Evolutionary conservation across 768 basidiomycete genomes (phyloP).

Genomic region (Xerocomellus amylosporus): DNA sequence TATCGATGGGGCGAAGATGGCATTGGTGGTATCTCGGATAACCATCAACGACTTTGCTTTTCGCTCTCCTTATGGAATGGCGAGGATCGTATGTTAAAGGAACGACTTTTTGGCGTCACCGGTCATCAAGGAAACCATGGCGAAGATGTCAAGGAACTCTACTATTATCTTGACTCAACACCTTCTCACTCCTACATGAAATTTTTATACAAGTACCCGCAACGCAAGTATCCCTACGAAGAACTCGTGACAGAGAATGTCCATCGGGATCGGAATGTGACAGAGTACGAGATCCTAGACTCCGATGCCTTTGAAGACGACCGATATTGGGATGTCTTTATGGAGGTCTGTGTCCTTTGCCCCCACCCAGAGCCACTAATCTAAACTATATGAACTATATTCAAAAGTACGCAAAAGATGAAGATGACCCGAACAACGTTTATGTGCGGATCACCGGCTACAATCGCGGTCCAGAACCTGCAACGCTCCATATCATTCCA

Average conservation of each 20-base stretch:
- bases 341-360: conserved; percentile 64
- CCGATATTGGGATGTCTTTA: conserved; percentile 97
- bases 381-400: conserved; percentile 8
- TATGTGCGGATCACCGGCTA: conserved; percentile 95
- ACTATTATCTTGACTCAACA: conserved; percentile 98
- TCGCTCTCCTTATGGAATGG: conserved; percentile 93
- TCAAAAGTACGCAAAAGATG: conserved; percentile 92
- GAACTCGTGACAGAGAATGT: conserved; percentile 84
- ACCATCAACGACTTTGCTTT: conserved; percentile 92
- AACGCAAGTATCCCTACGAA: conserved; percentile 89
- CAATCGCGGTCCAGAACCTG: conserved; percentile 94
- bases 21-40: conserved; percentile 95
- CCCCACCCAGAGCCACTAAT: conserved; percentile 3
- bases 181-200: conserved; percentile 99
- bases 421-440: conserved; percentile 81
- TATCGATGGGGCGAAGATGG: conserved; percentile 99
- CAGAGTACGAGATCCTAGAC: conserved; percentile 92
- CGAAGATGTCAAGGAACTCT: conserved; percentile 98
- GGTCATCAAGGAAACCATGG: conserved; percentile 99
- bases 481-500: conserved; percentile 90
- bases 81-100: conserved; percentile 91
- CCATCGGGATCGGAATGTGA: conserved; percentile 77
- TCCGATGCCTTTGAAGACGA: conserved; percentile 90
- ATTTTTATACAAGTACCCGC: conserved; percentile 98
- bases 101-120: conserved; percentile 93